These are phyloP conservation scores for Pythium vanterpoolii DNA, from an alignment of 352 stramenopile genomes.

Conservation along the genomic window DNA sequence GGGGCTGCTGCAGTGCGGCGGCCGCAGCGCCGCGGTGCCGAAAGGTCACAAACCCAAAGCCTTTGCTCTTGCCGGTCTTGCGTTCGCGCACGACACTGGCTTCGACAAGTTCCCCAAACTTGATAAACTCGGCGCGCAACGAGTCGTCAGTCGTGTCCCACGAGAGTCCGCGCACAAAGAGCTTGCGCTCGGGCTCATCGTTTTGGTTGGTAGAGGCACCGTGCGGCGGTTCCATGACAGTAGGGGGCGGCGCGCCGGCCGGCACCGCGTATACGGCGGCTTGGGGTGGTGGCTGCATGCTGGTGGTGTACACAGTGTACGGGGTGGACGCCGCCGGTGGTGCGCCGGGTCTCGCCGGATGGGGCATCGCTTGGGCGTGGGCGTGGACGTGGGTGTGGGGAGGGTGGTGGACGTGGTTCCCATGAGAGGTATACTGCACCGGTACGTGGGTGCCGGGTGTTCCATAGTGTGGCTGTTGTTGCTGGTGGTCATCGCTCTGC, in stretches of 20 bases:
- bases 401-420: conserved; percentile 14
- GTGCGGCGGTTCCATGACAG: conserved; percentile 19
- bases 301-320: conserved; percentile 28
- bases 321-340: background rate
- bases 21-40: conserved; percentile 39
- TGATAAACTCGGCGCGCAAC: conserved; percentile 51
- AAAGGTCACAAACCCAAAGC: conserved; percentile 71
- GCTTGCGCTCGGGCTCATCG: conserved; percentile 49
- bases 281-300: conserved; percentile 3
- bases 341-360: background rate
- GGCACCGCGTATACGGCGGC: conserved; percentile 31
- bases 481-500: conserved; percentile 31
- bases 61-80: conserved; percentile 57
- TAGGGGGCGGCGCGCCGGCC: conserved; percentile 16
- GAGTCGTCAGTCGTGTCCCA: conserved; percentile 54
- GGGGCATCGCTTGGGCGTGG: background rate
- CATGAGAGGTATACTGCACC: conserved; percentile 14
- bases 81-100: conserved; percentile 45
- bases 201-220: conserved; percentile 11
- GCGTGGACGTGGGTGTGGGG: conserved; percentile 11
- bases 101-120: conserved; percentile 62
- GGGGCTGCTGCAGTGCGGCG: conserved; percentile 49
- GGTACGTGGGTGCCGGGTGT: conserved; percentile 2
- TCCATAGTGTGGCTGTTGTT: conserved; percentile 22
- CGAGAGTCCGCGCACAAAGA: conserved; percentile 58